These are phyloP conservation scores for Elsinoe necatrix DNA, from an alignment of 2,329 filamentous ascomycete genomes.

Conservation along the genomic window DNA sequence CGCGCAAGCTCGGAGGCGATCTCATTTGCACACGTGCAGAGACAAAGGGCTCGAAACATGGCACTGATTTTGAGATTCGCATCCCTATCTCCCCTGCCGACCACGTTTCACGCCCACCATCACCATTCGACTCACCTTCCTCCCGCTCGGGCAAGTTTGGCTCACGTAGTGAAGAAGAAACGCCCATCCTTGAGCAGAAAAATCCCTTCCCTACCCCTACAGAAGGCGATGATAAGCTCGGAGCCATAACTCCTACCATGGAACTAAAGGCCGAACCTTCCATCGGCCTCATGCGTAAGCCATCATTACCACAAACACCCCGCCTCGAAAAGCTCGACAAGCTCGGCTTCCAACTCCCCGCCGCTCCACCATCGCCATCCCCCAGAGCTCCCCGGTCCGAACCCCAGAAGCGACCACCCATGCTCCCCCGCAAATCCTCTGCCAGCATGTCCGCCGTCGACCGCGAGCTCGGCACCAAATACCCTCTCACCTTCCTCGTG, in stretches of 20 bases:
- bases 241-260: neutral
- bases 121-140: slow-evolving; percentile 40
- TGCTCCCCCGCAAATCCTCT: slow-evolving; percentile 21
- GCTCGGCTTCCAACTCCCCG: slow-evolving; percentile 9
- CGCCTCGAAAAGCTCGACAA: slow-evolving; percentile 14
- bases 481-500: slow-evolving; percentile 59
- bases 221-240: slow-evolving; percentile 8
- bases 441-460: slow-evolving; percentile 37
- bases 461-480: slow-evolving; percentile 48
- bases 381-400: slow-evolving; percentile 12
- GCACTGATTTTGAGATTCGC: slow-evolving; percentile 61
- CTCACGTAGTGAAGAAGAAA: neutral
- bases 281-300: slow-evolving; percentile 13
- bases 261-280: neutral
- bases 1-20: slow-evolving; percentile 60
- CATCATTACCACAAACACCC: slow-evolving; percentile 17
- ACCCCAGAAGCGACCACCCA: slow-evolving; percentile 9
- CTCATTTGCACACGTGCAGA: slow-evolving; percentile 55
- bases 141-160: neutral
- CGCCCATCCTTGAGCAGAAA: neutral
- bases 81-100: slow-evolving; percentile 51
- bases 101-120: slow-evolving; percentile 41
- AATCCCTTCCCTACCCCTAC: slow-evolving; percentile 16
- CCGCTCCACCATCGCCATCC: slow-evolving; percentile 6
- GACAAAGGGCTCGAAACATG: slow-evolving; percentile 51